A percentile compares a stretch with the other conserved stretches of the same genome.
phyloP scores from a whole-genome alignment of 1,139 yeast genomes.

The Suhomyces bribrorum region DNA sequence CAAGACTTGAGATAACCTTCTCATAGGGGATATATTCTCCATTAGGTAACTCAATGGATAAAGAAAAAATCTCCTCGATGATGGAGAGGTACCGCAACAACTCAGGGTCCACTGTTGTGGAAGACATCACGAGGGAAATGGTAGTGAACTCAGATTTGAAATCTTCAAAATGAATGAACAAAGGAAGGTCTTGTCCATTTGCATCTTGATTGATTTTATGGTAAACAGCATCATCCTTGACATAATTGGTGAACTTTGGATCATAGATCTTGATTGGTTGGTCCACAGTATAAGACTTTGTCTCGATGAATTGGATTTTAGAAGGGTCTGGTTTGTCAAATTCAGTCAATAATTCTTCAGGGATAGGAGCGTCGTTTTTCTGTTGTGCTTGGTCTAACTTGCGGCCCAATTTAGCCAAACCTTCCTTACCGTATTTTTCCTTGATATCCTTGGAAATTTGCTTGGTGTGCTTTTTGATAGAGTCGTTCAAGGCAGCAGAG shows the following conservation, averaged over 20 bases:
- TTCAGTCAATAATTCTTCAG: constrained; percentile 58
- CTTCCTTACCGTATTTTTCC: constrained; percentile 57
- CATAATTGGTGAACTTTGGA: constrained; percentile 18
- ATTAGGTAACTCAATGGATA: constrained; percentile 64
- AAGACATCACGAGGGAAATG: constrained; percentile 65
- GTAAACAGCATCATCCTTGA: constrained; percentile 19
- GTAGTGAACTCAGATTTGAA: constrained; percentile 79
- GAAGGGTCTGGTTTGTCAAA: constrained; percentile 78
- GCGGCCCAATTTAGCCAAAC: constrained; percentile 53
- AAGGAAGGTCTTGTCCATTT: constrained; percentile 38
- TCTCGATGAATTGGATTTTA: constrained; percentile 68
- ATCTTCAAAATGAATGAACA: constrained; percentile 77
- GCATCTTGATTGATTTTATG: constrained; percentile 27
- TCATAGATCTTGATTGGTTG: constrained; percentile 19
- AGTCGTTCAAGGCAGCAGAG: constrained; percentile 60
- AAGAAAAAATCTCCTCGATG: constrained; percentile 62
- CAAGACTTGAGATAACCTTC: constrained; percentile 69
- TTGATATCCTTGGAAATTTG: constrained; percentile 51
- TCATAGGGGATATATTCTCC: constrained; percentile 67
- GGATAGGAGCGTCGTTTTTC: constrained; percentile 73
- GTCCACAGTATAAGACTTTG: constrained; percentile 62
- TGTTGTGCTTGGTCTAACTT: constrained; percentile 62
- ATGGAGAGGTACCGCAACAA: constrained; percentile 69
- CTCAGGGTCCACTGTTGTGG: constrained; percentile 56
- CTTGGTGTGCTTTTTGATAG: constrained; percentile 53